Base-by-base conservation (phyloP, 805 yeast species). In the Wickerhamiella cacticola region DNA sequence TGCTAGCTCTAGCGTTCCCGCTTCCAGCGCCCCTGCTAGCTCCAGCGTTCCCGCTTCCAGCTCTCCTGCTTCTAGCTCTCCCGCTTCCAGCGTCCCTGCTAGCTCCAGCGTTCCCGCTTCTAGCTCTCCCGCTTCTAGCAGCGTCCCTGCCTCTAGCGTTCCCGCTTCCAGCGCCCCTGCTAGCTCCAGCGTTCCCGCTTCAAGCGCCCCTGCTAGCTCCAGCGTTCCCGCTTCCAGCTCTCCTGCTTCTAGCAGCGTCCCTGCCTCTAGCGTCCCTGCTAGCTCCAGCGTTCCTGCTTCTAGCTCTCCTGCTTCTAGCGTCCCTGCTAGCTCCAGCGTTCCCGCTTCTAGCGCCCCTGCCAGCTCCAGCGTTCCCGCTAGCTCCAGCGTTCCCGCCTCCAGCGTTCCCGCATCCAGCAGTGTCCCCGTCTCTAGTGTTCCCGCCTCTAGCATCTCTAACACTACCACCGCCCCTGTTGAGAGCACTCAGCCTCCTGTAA, bases 131-230 rank as follows among this genome's bases (percentile, higher is more conserved):
- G 29, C 41, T 24, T 38, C 41, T 19, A 38, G 31, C 22, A 38
- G 31, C 22, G 10, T 18, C 19, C 8, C 48, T 25, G 41, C 18
- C 22, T 19, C 40, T 43, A 38, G 29, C 33, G 23, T 25, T 15
- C 18, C 47, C 26, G 41, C 34, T 33, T n/a, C 40, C 23, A 31
- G 34, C 25, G 6, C 47, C 15, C 41, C 19, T 26, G 21, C 46
- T 26, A n/a, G n/a, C n/a, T 15, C 41, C 25, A 21, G 41, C 34
- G 10, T 22, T 36, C 42, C n/a, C 36, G 16, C 45, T 28, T 18
- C 35, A 22, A n/a, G 31, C 21, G 21, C 26, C 18, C n/a, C 16
- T 36, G 24, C 41, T 13, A n/a, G n/a, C n/a, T 21, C 26, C 25
- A 28, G 36, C 36, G 28, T 10, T 41, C 29, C 42, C 29, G 16